phyloP scores from a whole-genome alignment of 192 early-diverging fungal genomes.

The Entomortierella beljakovae region DNA sequence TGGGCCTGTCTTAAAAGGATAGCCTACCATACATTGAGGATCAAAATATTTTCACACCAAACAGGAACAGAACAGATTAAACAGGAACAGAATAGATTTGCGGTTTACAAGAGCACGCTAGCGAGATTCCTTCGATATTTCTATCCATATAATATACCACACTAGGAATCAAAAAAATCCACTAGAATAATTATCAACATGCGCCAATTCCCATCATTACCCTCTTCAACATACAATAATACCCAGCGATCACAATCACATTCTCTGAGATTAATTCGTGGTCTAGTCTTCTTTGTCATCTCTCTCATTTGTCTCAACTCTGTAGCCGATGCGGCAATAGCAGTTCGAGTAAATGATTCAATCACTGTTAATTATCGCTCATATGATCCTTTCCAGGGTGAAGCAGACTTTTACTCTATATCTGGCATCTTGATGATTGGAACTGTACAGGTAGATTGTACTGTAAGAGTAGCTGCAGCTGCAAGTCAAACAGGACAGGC shows the following conservation, averaged over 20 bases:
- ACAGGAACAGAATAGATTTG: too few relatives aligned
- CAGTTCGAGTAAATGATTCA: slow-evolving; percentile 7
- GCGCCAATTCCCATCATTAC: background rate
- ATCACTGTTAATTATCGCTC: slow-evolving; percentile 15
- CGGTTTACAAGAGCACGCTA: too few relatives aligned
- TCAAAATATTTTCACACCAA: too few relatives aligned
- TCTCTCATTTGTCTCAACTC: background rate
- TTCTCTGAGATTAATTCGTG: background rate
- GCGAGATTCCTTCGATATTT: too few relatives aligned
- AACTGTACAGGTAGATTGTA: slow-evolving; percentile 24
- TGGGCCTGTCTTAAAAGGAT: too few relatives aligned
- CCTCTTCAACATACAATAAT: background rate
- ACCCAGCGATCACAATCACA: background rate
- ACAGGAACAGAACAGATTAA: too few relatives aligned
- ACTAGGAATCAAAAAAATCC: too few relatives aligned
- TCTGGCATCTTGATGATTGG: slow-evolving; percentile 37
- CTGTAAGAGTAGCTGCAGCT: slow-evolving; percentile 10
- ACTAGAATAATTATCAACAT: background rate
- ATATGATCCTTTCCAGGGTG: slow-evolving; percentile 41
- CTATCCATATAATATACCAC: too few relatives aligned
- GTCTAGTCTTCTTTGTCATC: background rate
- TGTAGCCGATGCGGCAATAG: slow-evolving; percentile 31
- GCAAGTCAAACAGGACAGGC: slow-evolving; percentile 19
- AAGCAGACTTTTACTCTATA: slow-evolving; percentile 18
- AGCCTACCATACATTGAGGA: too few relatives aligned